Conservation (phyloP, 495 filamentous ascomycete genomes). For the Podospora appendiculata region DNA sequence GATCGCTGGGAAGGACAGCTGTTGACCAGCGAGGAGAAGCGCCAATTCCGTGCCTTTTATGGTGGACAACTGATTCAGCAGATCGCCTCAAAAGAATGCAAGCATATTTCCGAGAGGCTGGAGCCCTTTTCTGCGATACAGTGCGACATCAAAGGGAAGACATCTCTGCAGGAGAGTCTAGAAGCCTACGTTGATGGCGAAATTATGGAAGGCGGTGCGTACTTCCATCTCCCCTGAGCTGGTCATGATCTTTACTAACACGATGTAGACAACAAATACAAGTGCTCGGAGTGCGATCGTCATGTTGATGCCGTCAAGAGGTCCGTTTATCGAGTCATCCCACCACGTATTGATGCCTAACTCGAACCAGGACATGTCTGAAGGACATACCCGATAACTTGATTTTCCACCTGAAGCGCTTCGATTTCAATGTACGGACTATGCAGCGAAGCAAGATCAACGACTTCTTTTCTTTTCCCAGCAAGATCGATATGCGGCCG, state of each 20-base stretch:
- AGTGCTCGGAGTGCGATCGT: conserved; percentile 80
- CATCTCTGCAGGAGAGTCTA: conserved; percentile 73
- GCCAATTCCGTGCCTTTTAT: conserved; percentile 74
- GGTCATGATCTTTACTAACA: conserved; percentile 9
- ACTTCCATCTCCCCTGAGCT: neutral
- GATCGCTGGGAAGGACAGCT: conserved; percentile 88
- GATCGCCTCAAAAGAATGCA: conserved; percentile 88
- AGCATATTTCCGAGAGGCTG: conserved; percentile 82
- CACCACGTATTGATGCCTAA: conserved; percentile 8
- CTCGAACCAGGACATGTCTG: conserved; percentile 59
- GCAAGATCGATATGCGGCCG: conserved; percentile 76
- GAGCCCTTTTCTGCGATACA: conserved; percentile 95
- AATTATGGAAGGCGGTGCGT: conserved; percentile 83
- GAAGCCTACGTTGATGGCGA: conserved; percentile 93
- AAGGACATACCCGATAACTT: conserved; percentile 92
- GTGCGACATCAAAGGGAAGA: conserved; percentile 94
- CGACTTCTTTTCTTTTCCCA: conserved; percentile 84
- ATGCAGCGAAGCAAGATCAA: conserved; percentile 91
- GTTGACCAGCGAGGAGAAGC: conserved; percentile 56
- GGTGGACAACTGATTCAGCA: conserved; percentile 91
- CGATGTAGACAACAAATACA: conserved; percentile 83
- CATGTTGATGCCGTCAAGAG: conserved; percentile 94
- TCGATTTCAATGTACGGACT: conserved; percentile 86
- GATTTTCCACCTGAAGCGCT: conserved; percentile 94
- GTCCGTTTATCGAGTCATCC: conserved; percentile 22